These are phyloP conservation scores for Fallopia convolvulus DNA, from an alignment of 148 eudicot genomes.

Conservation along the genomic window DNA sequence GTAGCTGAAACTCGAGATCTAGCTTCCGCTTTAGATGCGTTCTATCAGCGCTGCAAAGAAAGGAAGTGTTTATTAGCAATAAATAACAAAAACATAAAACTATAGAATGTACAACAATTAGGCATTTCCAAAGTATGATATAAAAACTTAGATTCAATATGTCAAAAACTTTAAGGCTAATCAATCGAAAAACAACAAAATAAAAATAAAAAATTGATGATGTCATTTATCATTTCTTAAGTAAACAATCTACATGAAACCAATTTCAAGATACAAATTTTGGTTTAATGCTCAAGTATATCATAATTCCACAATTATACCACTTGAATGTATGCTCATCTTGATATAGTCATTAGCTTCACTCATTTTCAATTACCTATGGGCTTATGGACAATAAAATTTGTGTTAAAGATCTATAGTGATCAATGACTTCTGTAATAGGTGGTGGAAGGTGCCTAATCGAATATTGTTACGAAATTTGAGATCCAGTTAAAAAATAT, in stretches of 20 bases:
- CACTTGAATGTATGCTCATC: neutral
- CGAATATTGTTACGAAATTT: neutral
- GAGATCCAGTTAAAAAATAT: neutral
- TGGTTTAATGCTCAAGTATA: neutral
- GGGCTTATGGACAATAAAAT: neutral
- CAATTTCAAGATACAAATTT: neutral
- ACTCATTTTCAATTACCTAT: neutral
- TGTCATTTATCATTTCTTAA: neutral
- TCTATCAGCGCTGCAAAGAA: constrained; percentile 74
- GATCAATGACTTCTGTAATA: neutral
- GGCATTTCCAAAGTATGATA: neutral
- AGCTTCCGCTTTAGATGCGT: constrained; percentile 85
- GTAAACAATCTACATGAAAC: neutral
- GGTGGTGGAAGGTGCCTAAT: neutral
- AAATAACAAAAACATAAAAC: neutral
- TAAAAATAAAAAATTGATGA: neutral
- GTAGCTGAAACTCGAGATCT: constrained; percentile 83
- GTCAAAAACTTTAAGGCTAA: neutral
- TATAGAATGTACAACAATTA: neutral
- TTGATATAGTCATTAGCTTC: neutral
- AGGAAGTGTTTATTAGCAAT: neutral
- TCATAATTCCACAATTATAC: neutral
- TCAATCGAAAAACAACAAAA: neutral
- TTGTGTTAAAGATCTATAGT: neutral
- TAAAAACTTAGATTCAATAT: neutral